These are phyloP conservation scores for Zoysia matrella DNA, from an alignment of 202 grass and related monocot species.

Conservation along the genomic window DNA sequence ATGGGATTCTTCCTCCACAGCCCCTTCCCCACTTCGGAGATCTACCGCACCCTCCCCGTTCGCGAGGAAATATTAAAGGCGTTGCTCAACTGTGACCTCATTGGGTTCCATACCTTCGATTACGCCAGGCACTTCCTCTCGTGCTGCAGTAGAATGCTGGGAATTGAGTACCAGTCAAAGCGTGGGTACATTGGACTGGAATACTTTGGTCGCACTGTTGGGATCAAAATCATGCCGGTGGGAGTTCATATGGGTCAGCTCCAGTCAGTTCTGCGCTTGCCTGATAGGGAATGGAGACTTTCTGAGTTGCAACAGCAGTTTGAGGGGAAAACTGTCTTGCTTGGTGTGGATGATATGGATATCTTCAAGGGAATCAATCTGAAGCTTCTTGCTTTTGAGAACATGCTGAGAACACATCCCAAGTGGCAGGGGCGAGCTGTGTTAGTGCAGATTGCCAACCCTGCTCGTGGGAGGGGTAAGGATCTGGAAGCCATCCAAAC, in stretches of 20 bases:
- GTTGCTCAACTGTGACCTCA: constrained; percentile 91
- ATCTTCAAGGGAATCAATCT: constrained; percentile 98
- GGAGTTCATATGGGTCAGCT: constrained; percentile 96
- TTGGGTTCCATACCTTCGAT: constrained; percentile 97
- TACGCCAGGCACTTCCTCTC: constrained; percentile 99
- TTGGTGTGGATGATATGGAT: constrained; percentile 99
- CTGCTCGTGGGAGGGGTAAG: constrained; percentile 68
- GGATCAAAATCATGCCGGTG: constrained; percentile 99
- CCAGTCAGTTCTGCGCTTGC: constrained; percentile 64
- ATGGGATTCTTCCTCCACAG: constrained; percentile 99
- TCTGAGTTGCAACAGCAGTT: constrained; percentile 76
- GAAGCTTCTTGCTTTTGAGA: constrained; percentile 94
- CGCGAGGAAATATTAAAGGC: constrained; percentile 95
- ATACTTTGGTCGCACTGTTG: constrained; percentile 90
- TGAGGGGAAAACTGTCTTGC: constrained; percentile 79
- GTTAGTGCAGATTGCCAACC: constrained; percentile 91
- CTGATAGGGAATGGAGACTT: constrained; percentile 78
- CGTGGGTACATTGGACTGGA: constrained; percentile 93
- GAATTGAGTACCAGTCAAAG: constrained; percentile 98
- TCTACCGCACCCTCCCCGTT: constrained; percentile 92
- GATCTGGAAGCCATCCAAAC: constrained; percentile 69
- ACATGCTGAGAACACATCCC: constrained; percentile 78
- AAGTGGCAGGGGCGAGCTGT: constrained; percentile 88
- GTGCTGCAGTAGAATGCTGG: constrained; percentile 94
- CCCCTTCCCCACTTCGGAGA: constrained; percentile 97